Evolutionary conservation across 192 early-diverging fungal genomes (phyloP).

Genomic region (Coemansia umbellata): DNA sequence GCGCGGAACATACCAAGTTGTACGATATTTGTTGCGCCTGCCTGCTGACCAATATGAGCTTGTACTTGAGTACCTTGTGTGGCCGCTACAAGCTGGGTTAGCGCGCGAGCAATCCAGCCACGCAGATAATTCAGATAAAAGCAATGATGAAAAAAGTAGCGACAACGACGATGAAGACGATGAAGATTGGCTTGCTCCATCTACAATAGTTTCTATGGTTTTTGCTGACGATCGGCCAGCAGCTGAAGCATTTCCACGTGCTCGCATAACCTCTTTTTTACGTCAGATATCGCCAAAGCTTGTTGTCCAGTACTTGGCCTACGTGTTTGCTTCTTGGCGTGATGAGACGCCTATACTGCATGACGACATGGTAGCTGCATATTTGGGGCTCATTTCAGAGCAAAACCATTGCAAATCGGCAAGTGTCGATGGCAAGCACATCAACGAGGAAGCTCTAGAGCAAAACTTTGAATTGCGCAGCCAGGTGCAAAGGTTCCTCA

Average conservation of each 20-base stretch:
- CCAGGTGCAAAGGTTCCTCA: constrained; percentile 64
- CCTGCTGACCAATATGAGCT: constrained; percentile 73
- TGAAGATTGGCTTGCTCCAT: constrained; percentile 27
- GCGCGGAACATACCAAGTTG: constrained; percentile 60
- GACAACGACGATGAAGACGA: constrained; percentile 12
- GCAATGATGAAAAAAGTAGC: neutral
- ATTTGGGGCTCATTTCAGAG: constrained; percentile 64
- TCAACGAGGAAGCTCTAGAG: neutral
- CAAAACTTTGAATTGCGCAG: constrained; percentile 22
- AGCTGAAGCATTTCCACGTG: constrained; percentile 60
- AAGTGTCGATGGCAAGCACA: too few relatives aligned
- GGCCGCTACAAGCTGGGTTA: constrained; percentile 69
- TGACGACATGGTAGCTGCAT: constrained; percentile 75
- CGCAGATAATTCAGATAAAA: neutral
- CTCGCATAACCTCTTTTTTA: constrained; percentile 63
- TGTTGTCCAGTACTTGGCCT: constrained; percentile 72
- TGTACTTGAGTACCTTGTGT: constrained; percentile 77
- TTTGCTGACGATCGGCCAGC: constrained; percentile 52
- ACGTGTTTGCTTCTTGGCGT: constrained; percentile 68
- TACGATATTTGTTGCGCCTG: constrained; percentile 75
- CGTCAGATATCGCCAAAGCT: constrained; percentile 62
- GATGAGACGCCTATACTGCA: constrained; percentile 71
- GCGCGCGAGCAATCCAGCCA: constrained; percentile 42
- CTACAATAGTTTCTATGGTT: constrained; percentile 36
- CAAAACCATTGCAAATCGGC: too few relatives aligned